Evolutionary conservation across 768 basidiomycete species (phyloP), one percentile per base, ranked within the genome.

Genomic region (Suillus clintonianus): DNA sequence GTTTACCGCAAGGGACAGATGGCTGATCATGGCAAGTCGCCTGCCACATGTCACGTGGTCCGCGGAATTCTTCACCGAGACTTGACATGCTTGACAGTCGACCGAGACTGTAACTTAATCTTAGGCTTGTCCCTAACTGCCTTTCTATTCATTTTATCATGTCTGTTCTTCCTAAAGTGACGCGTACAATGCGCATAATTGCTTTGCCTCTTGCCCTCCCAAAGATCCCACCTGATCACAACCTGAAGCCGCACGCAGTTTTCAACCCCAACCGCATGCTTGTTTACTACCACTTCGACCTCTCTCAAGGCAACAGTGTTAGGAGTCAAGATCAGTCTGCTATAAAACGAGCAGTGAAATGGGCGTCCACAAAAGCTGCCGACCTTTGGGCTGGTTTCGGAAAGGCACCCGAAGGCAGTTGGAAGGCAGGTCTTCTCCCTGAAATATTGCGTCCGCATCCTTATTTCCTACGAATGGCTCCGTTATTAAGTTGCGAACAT

Each of bases 341-440:
- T 68, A 60, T 60, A 17, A 66, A 64, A 51, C 65, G 48, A 13
- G 24, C 83, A 37, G 68, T 78, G n/a, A 83, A 81, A 5, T 85
- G 81, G 80, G 78, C 77, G 5, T 77, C 82, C 4, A 73, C 70
- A 24, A 92, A 88, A 68, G 87, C 86, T 0, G 72, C 81, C 1
- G 72, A 79, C 53, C 73, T 82, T 5, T 94, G 92, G 92, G 80
- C 85, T 30, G 79, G 81, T 22, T 88, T 91, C 69, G 92, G 90
- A 13, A 86, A 87, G 67, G 86, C 89, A 2, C 74, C 78, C 7
- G 77, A 87, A 61, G 86, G 84, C 24, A 85, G 83, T 60, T 94
- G 92, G 92, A 87, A 88, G 85, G 92, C 91, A 65, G 7, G 83
- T 77, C 15, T 61, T 50, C 56, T 61, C 63, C 24, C 45, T 43